Evolutionary conservation across 164 flowering plant species (phyloP).

Genomic region (Annona squamosa): DNA sequence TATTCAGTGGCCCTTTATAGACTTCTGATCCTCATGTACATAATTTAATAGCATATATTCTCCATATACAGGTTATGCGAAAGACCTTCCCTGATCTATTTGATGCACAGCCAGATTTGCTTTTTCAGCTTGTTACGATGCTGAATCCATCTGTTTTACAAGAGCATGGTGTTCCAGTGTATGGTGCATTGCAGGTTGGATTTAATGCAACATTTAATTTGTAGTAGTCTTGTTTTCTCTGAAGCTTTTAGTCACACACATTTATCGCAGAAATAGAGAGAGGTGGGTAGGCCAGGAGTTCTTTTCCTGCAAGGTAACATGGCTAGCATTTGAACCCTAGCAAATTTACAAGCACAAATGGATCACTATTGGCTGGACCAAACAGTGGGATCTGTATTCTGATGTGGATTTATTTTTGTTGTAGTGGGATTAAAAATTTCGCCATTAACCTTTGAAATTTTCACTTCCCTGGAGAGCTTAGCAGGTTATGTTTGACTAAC

Average conservation of each 20-base stretch:
- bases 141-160: constrained; percentile 87
- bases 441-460: not conserved
- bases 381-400: not conserved
- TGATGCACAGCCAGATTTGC: constrained; percentile 92
- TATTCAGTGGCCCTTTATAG: too few relatives aligned
- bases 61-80: constrained; percentile 61
- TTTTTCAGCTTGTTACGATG: constrained; percentile 97
- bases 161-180: constrained; percentile 83
- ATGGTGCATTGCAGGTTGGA: constrained; percentile 76
- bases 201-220: constrained; percentile 1
- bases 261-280: not conserved
- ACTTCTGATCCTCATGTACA: not conserved
- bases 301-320: too few relatives aligned
- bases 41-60: not conserved
- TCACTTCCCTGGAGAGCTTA: not conserved
- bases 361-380: too few relatives aligned
- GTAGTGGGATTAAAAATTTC: not conserved
- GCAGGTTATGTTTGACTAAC: not conserved
- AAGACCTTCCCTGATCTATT: constrained; percentile 84
- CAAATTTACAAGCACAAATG: too few relatives aligned
- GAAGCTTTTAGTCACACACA: not conserved
- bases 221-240: not conserved
- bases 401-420: not conserved
- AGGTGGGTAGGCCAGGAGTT: too few relatives aligned
- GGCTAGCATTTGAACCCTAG: too few relatives aligned